These are phyloP conservation scores for Jackrogersella minutella DNA, from an alignment of 495 filamentous ascomycete genomes.

Conservation along the genomic window DNA sequence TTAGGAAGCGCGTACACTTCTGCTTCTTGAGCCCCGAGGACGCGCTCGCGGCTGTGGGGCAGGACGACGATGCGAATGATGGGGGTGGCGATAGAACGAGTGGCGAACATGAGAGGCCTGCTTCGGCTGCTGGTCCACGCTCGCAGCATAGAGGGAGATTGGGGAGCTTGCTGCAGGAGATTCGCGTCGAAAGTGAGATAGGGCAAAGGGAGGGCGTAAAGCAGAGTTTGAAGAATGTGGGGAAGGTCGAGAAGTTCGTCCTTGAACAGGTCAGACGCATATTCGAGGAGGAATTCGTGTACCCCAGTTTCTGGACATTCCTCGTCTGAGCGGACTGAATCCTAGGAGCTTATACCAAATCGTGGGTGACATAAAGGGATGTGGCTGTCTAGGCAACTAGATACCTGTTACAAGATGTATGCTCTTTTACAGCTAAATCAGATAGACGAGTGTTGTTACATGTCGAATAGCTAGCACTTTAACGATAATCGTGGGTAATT, in stretches of 20 bases:
- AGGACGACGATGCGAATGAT: constrained; percentile 53
- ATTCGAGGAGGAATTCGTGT: constrained; percentile 98
- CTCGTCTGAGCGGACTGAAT: constrained; percentile 67
- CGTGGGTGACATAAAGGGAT: too few relatives aligned
- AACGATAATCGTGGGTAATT: too few relatives aligned
- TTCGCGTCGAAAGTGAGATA: constrained; percentile 96
- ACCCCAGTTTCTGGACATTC: constrained; percentile 98
- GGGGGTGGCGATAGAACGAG: constrained; percentile 39
- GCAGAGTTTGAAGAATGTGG: constrained; percentile 95
- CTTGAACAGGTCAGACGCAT: constrained; percentile 95
- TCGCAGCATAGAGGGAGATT: constrained; percentile 55
- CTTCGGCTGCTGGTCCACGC: constrained; percentile 6
- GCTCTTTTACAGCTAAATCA: too few relatives aligned
- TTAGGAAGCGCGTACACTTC: constrained; percentile 83
- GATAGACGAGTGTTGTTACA: too few relatives aligned
- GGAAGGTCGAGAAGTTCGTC: constrained; percentile 97
- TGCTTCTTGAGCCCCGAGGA: constrained; percentile 92
- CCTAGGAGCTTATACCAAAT: neutral
- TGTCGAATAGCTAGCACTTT: too few relatives aligned
- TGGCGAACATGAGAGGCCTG: neutral
- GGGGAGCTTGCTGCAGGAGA: constrained; percentile 85
- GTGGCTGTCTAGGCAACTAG: neutral
- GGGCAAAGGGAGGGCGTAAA: constrained; percentile 88
- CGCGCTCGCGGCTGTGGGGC: constrained; percentile 71
- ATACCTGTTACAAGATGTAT: neutral